phyloP scores from a whole-genome alignment of 2,329 filamentous ascomycete species.

The Fusarium citri region DNA sequence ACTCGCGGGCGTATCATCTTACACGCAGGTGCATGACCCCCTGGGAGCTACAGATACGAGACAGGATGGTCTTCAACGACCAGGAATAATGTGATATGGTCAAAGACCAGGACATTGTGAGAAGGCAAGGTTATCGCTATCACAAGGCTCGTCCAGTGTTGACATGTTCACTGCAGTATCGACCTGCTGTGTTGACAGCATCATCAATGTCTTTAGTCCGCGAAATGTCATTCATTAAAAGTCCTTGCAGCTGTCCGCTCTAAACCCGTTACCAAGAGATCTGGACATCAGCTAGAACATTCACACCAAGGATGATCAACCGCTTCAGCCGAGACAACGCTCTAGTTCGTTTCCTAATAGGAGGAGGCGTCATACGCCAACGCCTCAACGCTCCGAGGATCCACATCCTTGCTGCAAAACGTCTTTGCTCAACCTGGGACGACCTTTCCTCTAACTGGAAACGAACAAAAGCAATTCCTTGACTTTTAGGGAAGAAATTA shows the following conservation, averaged over 20 bases:
- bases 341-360: constrained; percentile 4
- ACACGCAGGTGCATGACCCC: constrained; percentile 19
- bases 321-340: constrained; percentile 12
- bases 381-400: constrained; percentile 23
- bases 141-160: not conserved
- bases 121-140: not conserved
- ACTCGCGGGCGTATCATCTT: constrained; percentile 28
- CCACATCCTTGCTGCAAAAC: constrained; percentile 7
- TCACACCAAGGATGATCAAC: not conserved
- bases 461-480: not conserved
- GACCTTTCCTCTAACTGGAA: constrained; percentile 3
- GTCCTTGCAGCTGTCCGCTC: not conserved
- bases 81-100: not conserved
- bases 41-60: not conserved
- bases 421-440: constrained; percentile 3
- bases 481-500: constrained; percentile 2
- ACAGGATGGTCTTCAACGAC: not conserved
- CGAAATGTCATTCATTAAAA: not conserved
- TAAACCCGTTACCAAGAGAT: constrained; percentile 19
- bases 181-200: no score
- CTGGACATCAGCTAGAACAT: not conserved
- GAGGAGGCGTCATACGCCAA: constrained; percentile 24
- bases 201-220: not conserved
- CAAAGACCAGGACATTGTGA: not conserved
- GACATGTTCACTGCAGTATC: not conserved